Percentiles rank a stretch among this genome's conserved stretches.
Conservation (phyloP, 2,329 filamentous ascomycete genomes). For the Fusarium xyrophilum region DNA sequence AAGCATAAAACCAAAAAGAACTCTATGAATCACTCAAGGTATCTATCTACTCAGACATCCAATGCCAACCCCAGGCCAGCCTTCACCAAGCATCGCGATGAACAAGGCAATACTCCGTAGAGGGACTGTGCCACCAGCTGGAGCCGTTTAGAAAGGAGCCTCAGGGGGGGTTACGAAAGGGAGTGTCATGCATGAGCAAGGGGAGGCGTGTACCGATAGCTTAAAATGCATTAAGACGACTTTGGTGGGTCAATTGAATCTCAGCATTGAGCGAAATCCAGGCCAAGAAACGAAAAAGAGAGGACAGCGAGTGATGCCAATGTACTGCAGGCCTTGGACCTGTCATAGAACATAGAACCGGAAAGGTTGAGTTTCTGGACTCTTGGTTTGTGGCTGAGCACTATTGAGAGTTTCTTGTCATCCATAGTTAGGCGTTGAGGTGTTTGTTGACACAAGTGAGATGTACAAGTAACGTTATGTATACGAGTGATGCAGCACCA, state of each 20-base stretch:
- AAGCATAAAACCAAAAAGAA: neutral
- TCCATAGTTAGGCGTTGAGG: neutral
- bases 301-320: neutral
- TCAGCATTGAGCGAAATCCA: constrained; percentile 17
- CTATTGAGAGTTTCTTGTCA: constrained; percentile 11
- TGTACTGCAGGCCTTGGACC: constrained; percentile 10
- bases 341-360: constrained; percentile 10
- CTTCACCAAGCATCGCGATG: neutral
- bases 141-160: constrained; percentile 15
- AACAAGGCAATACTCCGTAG: constrained; percentile 1
- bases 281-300: constrained; percentile 17
- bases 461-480: neutral
- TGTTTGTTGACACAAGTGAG: constrained; percentile 11
- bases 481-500: constrained; percentile 16
- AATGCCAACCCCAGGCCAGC: neutral
- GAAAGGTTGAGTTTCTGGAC: neutral
- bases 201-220: constrained; percentile 2
- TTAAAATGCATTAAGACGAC: constrained; percentile 33
- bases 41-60: neutral
- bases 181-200: constrained; percentile 2
- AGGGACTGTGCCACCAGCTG: neutral
- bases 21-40: neutral
- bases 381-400: constrained; percentile 24
- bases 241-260: constrained; percentile 18
- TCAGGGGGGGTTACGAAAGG: constrained; percentile 7